Evolutionary conservation across 139 green algal species (phyloP).

Genomic region (Asterochloris erici): DNA sequence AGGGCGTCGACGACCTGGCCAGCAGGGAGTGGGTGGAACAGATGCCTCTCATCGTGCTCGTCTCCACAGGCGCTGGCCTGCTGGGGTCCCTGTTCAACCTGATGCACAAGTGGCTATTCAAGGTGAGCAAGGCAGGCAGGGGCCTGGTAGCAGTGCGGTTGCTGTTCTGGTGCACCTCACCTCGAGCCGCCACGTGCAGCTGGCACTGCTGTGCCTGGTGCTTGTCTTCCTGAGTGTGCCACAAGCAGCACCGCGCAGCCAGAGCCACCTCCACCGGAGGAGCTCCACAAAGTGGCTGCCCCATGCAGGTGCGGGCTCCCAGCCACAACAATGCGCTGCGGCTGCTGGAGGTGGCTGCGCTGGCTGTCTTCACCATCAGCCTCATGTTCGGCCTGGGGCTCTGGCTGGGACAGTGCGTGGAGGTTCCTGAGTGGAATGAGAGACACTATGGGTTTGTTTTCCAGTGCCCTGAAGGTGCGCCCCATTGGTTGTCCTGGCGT

Average conservation of each 20-base stretch:
- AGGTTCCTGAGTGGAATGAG: constrained; percentile 18
- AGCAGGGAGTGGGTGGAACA: constrained; percentile 76
- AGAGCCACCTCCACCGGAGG: too few relatives aligned
- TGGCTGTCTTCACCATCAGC: constrained; percentile 41
- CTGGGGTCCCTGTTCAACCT: constrained; percentile 79
- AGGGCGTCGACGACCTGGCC: constrained; percentile 30
- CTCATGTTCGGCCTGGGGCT: constrained; percentile 23
- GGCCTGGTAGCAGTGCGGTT: too few relatives aligned
- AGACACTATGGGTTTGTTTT: too few relatives aligned
- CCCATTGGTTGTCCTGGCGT: too few relatives aligned
- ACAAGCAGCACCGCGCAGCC: too few relatives aligned
- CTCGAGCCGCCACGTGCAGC: too few relatives aligned
- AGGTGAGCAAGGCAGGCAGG: too few relatives aligned
- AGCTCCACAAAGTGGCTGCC: too few relatives aligned
- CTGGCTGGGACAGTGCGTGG: constrained; percentile 38
- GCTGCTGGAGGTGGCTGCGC: constrained; percentile 38
- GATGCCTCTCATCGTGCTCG: constrained; percentile 67
- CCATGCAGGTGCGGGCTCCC: constrained; percentile 1
- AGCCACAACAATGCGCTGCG: background rate
- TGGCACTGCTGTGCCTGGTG: too few relatives aligned
- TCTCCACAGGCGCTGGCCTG: constrained; percentile 57
- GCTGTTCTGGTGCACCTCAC: too few relatives aligned
- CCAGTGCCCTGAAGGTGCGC: too few relatives aligned
- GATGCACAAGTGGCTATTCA: constrained; percentile 24
- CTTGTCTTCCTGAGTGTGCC: too few relatives aligned